Percentiles rank a stretch among this genome's conserved stretches.
Conservation (phyloP, 2,329 filamentous ascomycete genomes). For the Cladosporium sp. region DNA sequence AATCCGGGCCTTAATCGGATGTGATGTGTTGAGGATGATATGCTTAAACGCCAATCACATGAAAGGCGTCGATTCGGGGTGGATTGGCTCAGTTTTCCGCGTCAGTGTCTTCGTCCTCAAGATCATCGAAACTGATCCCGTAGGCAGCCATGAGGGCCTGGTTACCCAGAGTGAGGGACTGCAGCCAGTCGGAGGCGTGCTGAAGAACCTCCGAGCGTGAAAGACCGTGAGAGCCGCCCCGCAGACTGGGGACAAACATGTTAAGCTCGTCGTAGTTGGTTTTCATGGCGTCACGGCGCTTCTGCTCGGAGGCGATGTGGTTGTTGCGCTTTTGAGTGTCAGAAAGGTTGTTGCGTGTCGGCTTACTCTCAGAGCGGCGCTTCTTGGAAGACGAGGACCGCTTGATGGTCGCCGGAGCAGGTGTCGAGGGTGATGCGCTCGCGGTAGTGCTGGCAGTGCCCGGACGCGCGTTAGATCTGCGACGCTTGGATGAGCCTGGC, state of each 20-base stretch:
- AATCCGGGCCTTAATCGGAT: conserved; percentile 10
- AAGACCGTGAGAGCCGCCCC: conserved; percentile 56
- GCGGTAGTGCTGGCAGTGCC: neutral
- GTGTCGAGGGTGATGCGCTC: neutral
- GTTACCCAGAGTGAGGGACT: conserved; percentile 65
- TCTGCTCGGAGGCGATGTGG: conserved; percentile 82
- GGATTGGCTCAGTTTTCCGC: neutral
- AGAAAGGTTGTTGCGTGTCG: conserved; percentile 50
- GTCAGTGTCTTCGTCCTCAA: neutral
- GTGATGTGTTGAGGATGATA: neutral
- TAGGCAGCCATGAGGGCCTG: conserved; percentile 12
- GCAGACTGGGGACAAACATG: conserved; percentile 67
- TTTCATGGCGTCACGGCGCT: conserved; percentile 73
- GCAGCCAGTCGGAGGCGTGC: conserved; percentile 72
- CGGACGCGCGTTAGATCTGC: neutral
- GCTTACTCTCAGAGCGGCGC: neutral
- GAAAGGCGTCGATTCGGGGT: neutral
- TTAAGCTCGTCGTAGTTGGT: conserved; percentile 77
- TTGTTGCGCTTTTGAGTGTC: conserved; percentile 80
- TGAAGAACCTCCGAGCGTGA: conserved; percentile 77
- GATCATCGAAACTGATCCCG: neutral
- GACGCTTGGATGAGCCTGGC: conserved; percentile 5
- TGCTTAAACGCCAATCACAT: neutral
- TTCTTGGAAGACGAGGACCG: neutral
- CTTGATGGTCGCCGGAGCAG: neutral